Base-by-base conservation (phyloP, 2,329 filamentous ascomycete species). In the Trematosphaeria pertusa region DNA sequence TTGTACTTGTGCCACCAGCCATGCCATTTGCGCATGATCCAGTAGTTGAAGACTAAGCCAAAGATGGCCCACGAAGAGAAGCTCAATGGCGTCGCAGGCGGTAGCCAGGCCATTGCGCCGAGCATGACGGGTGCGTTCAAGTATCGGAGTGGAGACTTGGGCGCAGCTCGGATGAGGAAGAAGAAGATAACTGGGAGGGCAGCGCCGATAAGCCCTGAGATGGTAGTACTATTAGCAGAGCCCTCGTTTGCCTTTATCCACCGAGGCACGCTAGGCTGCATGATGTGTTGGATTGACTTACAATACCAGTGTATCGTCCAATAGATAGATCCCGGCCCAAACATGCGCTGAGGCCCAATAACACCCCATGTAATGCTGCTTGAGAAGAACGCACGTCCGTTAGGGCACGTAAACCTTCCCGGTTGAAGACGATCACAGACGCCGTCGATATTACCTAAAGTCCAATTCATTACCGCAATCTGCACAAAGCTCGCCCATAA, bases 1-100 rank as follows among this genome's bases (percentile, higher is more conserved):
- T 91, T 90, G 74, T 89, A 91, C 68, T 86, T 84, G 69, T 87
- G 75, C 87, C 87, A 91, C 87, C 87, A 90, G 24, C 85, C 87
- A 3, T 79, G 81, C 71, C 81, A 87, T 52, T 81, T 79, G 47
- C 84, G 78, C 64, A 82, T 82, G 64, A 90, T 81, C 58, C 78
- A 83, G 59, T 81, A 86, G 71, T 89, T 88, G 75, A 90, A 90
- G 26, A 86, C 54, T 37, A 81, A 79, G 7, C 87, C 87, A 5
- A 87, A 82, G 19, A 83, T 65, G 3, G 83, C 86, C 87, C 87
- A 90, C 61, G 82, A 82, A 34, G 88, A 81, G 62, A 89, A 91
- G 54, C 84, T 89, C 54, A 87, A 82, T 0, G 85, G 82, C 0
- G 85, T 88, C 0, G 87, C 87, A 0, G 87, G 87, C 8, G 87